Conservation (phyloP, 2,329 filamentous ascomycete genomes). For the Dothistroma pini region DNA sequence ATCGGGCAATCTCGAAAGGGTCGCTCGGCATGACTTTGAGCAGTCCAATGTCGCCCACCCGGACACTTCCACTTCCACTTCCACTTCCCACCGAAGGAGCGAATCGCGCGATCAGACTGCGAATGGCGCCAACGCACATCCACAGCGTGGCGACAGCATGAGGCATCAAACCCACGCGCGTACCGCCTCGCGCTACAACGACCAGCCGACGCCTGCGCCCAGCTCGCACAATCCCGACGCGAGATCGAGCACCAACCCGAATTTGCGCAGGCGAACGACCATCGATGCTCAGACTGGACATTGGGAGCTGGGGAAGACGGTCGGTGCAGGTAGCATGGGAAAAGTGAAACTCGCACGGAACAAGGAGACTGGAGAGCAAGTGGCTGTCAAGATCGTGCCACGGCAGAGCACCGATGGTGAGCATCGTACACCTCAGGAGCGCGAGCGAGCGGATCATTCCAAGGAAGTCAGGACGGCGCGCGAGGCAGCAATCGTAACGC, state of each 20-base stretch:
- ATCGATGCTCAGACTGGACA: constrained; percentile 82
- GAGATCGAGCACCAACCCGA: constrained; percentile 27
- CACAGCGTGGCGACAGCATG: constrained; percentile 49
- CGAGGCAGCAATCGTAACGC: constrained; percentile 92
- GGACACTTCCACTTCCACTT: constrained; percentile 10
- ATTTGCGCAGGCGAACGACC: constrained; percentile 63
- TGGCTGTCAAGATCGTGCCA: constrained; percentile 96
- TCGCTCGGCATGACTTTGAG: constrained; percentile 69
- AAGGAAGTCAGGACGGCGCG: constrained; percentile 94
- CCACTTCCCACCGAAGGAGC: constrained; percentile 51
- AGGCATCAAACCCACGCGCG: constrained; percentile 42
- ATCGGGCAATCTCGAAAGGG: constrained; percentile 50
- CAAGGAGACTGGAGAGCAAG: constrained; percentile 85
- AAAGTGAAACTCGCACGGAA: constrained; percentile 96
- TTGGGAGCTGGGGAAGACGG: constrained; percentile 94
- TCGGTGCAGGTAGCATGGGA: constrained; percentile 97
- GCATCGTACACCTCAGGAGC: constrained; percentile 65
- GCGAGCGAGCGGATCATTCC: constrained; percentile 88
- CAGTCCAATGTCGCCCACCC: constrained; percentile 62
- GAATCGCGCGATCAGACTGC: constrained; percentile 48
- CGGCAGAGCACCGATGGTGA: constrained; percentile 79
- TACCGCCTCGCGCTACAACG: constrained; percentile 43
- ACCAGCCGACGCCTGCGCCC: constrained; percentile 34
- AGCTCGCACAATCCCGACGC: constrained; percentile 26
- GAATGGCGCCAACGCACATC: constrained; percentile 38